Evolutionary conservation across 176 grass and related monocot genomes (phyloP).

Genomic region (Microstegium vimineum): DNA sequence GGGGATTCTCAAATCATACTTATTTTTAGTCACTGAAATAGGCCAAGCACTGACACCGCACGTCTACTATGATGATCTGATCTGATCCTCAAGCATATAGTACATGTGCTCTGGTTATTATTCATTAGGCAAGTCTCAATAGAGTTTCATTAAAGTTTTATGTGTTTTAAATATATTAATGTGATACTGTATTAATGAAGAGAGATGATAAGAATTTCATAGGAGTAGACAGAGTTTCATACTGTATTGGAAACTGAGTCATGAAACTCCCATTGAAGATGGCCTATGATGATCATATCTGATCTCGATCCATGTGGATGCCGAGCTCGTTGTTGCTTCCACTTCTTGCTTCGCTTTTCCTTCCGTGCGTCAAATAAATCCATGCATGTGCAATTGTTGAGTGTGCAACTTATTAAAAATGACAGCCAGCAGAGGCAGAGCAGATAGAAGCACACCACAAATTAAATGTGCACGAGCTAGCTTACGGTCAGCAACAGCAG

Average conservation of each 20-base stretch:
- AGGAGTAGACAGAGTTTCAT: no score
- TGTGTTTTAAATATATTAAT: no score
- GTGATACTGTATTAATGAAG: no score
- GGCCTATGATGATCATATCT: no score
- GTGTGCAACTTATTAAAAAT: background rate
- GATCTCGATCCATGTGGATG: background rate
- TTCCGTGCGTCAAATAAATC: background rate
- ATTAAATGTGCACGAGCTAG: background rate
- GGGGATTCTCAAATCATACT: background rate
- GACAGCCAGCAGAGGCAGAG: background rate
- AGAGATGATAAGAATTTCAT: no score
- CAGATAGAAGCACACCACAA: background rate
- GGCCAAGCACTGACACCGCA: background rate
- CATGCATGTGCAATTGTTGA: background rate
- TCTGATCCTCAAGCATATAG: no score
- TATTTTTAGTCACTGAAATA: background rate
- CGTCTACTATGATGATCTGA: no score
- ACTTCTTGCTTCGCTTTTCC: background rate
- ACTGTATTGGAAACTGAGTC: no score
- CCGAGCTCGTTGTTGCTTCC: no score
- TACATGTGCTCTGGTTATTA: background rate
- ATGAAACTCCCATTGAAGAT: no score
- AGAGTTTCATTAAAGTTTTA: no score
- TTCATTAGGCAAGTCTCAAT: no score
- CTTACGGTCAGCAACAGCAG: background rate